Base-by-base conservation (phyloP, 2,329 filamentous ascomycete species). In the Tolypocladium pustulatum region DNA sequence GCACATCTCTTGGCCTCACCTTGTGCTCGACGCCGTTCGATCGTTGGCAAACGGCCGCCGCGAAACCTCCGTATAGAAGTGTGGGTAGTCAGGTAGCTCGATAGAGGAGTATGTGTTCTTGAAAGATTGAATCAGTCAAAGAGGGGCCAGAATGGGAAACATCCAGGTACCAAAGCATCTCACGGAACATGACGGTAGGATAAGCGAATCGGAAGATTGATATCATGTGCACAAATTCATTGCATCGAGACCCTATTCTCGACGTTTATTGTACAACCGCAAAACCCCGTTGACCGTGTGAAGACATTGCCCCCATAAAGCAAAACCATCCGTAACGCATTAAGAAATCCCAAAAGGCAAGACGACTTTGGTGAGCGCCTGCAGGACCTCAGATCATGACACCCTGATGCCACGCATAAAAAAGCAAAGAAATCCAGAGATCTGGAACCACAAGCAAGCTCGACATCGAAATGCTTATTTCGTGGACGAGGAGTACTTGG, bases 401-500 rank as follows among this genome's bases (percentile, higher is more conserved):
- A 80, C 79, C 78, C 76, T 77, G 75, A 80, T 82, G 79, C 78
- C 80, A 73, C 76, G 73, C 76, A 41, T n/a, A 76, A 73, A 76
- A 73, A 73, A 68, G 64, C 75, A 79, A 77, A 59, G 63, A 61
- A 65, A 63, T 69, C 74, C 79, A 76, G 80, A 80, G 77, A 78
- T 76, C 61, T 57, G 73, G 76, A 79, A 76, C 79, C 76, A 83
- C 25, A 30, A 82, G 83, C 82, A 84, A 79, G 71, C 69, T 76
- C 76, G 56, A 9, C 22, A 34, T 56, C 17, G 81, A 73, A 71
- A 62, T 81, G 67, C 79, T 85, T 96, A 97, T 91, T 97, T 99
- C 79, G 92, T 94, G 74, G 93, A 97, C 61, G 93, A 97, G 68
- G 93, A 97, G 86, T 97, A 99, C 88, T 99, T 99, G 84, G 94